Evolutionary conservation across 192 early-diverging fungal genomes (phyloP), one percentile per base, ranked within the genome.

Genomic region (Linderina pennispora): DNA sequence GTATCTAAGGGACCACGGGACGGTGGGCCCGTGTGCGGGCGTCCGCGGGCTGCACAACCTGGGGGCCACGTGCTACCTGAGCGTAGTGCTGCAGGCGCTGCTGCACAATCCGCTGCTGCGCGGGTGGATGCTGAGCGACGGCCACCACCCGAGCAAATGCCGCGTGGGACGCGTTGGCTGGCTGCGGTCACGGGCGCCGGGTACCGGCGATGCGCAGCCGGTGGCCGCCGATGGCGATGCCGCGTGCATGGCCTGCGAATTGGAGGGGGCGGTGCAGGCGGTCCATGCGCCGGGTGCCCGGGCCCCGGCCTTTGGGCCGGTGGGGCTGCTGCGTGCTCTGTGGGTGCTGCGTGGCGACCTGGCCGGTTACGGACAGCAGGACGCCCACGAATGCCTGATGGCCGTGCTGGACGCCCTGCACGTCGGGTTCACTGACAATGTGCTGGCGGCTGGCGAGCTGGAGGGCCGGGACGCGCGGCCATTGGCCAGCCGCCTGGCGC

Each of bases 361-460:
- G 22, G 92, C 96, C 14, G 87, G 91, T 8, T 94, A 94, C 48
- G 81, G 84, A 11, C 93, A 97, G 66, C 94, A 99, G 60, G 94
- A 97, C 48, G 93, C 94, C 1, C 96, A 99, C 60, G 96, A 99
- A 48, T 98, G 94, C 46, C 90, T 98, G 52, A 92, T 97, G 33
- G 84, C 90, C 9, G 68, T 88, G 5, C 56, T 97, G 40, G 89
- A 97, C 51, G 72, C 84, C 40, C 82, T 99, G 45, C 96, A 99
- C 50, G 75, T 63, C 22, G 74, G 77, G 53, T 47, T 87, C 55
- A 26, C 62, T 53, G 55, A 75, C 59, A 69, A 77, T 51, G 51
- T 43, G 8, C 3, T 47, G 37, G 14, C 38, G 21, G 6, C 38
- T 20, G 14, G 5, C 6, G 38, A 17, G 21, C 38, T 40, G 5